Evolutionary conservation across 129 eudicot genomes (phyloP), one percentile per base, ranked within the genome.

Genomic region (Rutidosis leptorrhynchoides): DNA sequence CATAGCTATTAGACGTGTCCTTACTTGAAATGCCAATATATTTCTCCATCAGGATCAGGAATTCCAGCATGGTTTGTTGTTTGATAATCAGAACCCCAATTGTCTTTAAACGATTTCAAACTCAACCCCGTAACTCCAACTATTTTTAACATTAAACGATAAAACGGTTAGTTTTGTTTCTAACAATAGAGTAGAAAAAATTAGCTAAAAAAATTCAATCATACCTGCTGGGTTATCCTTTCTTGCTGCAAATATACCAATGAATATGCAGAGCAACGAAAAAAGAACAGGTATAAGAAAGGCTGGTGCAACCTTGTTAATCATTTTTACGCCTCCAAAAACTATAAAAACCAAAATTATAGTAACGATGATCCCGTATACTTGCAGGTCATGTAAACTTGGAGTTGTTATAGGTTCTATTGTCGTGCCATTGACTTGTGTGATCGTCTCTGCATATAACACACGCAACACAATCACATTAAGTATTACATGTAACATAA

Each of bases 281-380:
- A 89, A 79, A 28, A 89, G 2, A 70, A 94, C 99, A 61, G 99
- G 97, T 82, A 94, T 70, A 62, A 94, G 93, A 80, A 94, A 94
- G n/a, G 97, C 95, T 55, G 99, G 99, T 66, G 99, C 99, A 28
- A 94, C 99, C 56, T 94, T 81, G 83, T 94, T 94, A 58, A 94
- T 94, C 82, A 84, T 89, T 82, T 89, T 94, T 33, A 94, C 99
- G 12, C 99, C 99, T 64, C 99, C 99, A 76, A 94, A 94, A 27
- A 94, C 99, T 35, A 94, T 83, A 76, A 94, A 94, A 21, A 90
- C 89, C 68, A 94, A 81, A 81, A 87, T 69, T 69, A 94, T 89
- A 40, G 99, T 94, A 76, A 94, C 97, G 67, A 94, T 74, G 64
- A 94, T 84, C 78, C 99, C 99, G 28, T 94, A 94, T 25, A 94